phyloP scores from a whole-genome alignment of 345 rosid species.

The Hibiscus mutabilis region DNA sequence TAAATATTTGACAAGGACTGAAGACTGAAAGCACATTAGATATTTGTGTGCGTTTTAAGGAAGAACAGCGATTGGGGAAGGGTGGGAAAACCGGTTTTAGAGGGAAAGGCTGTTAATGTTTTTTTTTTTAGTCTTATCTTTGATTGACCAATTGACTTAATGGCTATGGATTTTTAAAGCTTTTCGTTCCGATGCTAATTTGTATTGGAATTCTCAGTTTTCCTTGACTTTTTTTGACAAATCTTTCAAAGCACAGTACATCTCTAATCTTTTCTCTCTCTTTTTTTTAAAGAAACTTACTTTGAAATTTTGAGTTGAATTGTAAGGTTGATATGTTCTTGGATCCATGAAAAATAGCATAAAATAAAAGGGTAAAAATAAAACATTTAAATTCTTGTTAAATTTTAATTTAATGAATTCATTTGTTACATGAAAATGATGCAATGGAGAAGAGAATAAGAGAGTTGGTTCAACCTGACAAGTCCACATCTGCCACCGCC shows the following conservation, averaged over 20 bases:
- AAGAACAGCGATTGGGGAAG: not conserved
- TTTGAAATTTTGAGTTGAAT: not conserved
- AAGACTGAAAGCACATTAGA: not conserved
- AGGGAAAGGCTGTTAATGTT: not conserved
- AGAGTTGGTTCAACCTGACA: not conserved
- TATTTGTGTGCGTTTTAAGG: not conserved
- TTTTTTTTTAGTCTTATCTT: not conserved
- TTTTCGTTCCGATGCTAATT: constrained; percentile 2
- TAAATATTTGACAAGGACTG: not conserved
- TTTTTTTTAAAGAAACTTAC: too few species aligned
- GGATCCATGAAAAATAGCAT: too few species aligned
- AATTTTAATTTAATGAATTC: not conserved
- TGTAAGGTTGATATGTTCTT: too few species aligned
- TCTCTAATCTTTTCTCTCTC: too few species aligned
- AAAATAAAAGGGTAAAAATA: not conserved
- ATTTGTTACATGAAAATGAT: not conserved
- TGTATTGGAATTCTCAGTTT: not conserved
- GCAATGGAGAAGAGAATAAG: not conserved
- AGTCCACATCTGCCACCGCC: not conserved
- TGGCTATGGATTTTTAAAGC: not conserved
- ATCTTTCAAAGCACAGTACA: too few species aligned
- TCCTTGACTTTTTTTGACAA: too few species aligned
- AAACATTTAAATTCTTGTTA: too few species aligned
- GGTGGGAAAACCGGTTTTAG: not conserved
- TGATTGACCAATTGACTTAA: not conserved